phyloP scores from a whole-genome alignment of 1,139 yeast species.

The Blastobotrys serpentis region DNA sequence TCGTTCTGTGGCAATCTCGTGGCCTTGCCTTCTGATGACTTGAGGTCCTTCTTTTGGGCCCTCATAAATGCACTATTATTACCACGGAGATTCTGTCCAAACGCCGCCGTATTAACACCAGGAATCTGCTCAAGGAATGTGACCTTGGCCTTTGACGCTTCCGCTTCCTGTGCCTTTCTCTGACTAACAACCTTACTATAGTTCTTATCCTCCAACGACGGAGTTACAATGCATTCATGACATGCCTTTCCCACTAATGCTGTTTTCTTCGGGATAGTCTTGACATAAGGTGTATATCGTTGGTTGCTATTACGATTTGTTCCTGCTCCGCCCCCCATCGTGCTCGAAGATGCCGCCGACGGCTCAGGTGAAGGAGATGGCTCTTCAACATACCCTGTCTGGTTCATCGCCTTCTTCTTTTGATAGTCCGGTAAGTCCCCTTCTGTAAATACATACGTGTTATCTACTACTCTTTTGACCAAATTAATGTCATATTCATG shows the following conservation, averaged over 20 bases:
- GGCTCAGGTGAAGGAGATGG: slow-evolving; percentile 31
- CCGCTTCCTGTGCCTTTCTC: slow-evolving; percentile 47
- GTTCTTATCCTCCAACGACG: slow-evolving; percentile 68
- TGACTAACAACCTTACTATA: slow-evolving; percentile 58
- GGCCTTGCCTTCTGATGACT: slow-evolving; percentile 76
- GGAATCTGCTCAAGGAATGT: slow-evolving; percentile 79
- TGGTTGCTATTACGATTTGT: slow-evolving; percentile 16
- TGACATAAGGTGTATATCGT: slow-evolving; percentile 32
- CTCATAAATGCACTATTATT: slow-evolving; percentile 33
- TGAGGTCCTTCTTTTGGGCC: slow-evolving; percentile 39
- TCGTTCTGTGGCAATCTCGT: slow-evolving; percentile 94
- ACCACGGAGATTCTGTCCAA: slow-evolving; percentile 67
- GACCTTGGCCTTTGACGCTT: slow-evolving; percentile 64
- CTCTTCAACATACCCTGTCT: slow-evolving; percentile 42
- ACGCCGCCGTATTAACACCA: slow-evolving; percentile 78
- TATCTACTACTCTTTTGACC: slow-evolving; percentile 70
- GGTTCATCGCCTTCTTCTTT: slow-evolving; percentile 31
- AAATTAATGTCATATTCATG: slow-evolving; percentile 79
- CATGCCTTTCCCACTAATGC: slow-evolving; percentile 81
- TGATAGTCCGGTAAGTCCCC: slow-evolving; percentile 71
- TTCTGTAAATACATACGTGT: slow-evolving; percentile 89
- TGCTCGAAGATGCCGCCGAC: slow-evolving; percentile 13
- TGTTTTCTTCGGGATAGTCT: slow-evolving; percentile 57
- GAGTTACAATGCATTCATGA: slow-evolving; percentile 89
- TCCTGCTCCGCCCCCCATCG: slow-evolving; percentile 26